Evolutionary conservation across 83 land plant genomes (phyloP), one percentile per base, ranked within the genome.

Genomic region (Diphasiastrum complanatum): DNA sequence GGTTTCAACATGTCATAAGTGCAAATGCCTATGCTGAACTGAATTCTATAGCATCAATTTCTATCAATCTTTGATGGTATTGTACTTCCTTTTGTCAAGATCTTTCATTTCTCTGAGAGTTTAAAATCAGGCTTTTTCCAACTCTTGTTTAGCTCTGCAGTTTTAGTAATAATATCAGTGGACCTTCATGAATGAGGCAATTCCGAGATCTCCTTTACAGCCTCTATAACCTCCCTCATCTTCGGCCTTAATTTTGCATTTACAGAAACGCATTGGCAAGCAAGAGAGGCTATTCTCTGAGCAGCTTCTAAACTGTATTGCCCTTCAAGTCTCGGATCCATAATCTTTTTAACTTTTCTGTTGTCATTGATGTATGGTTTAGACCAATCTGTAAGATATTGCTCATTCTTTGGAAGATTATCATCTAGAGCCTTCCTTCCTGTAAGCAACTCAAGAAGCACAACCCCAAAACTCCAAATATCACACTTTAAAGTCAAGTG

Each of bases 381-480:
- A 68, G 76, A 81, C 88, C 84, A 84, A 1, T 80, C 80, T 26
- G 81, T 14, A 26, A 84, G 77, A 31, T 68, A 75, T 61, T 73
- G 84, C 62, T 84, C 82, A 6, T 28, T 11, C 38, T 63, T 78
- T 25, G 88, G 84, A 8, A 70, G 72, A 41, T 78, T 64, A 59
- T 73, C 72, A 12, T 84, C 88, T 70, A 80, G 16, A 0, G 79
- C 56, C 26, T 71, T 65, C 56, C 88, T 72, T 10, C 88, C 88
- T 20, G 88, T 75, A 0, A 84, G 73, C 22, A 78, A 62, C 68
- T 84, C 88, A 50, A 80, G 79, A 54, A 84, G 47, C 2, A 84
- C 88, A 8, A 84, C 79, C 5, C 88, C 88, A 63, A 80, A 80
- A 43, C 84, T 78, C 84, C 84, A 84, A 1, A 84, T 78, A 63